Evolutionary conservation across 208 protist species (phyloP), one percentile per base, ranked within the genome.

Genomic region (Acanthamoeba culbertsoni): DNA sequence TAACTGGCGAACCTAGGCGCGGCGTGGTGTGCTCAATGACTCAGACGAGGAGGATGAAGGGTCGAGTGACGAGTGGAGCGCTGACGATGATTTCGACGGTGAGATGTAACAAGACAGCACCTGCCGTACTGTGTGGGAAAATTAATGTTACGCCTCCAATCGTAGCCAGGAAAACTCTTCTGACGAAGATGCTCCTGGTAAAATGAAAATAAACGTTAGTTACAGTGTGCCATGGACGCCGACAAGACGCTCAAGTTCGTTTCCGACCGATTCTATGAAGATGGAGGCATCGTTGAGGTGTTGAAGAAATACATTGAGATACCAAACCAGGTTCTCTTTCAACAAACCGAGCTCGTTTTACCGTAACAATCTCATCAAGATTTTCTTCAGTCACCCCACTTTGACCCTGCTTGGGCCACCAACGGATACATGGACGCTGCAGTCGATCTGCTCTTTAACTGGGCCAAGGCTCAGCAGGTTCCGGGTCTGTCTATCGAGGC

Each of bases 381-480:
- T 68, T 68, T 28, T 68, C 8, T 33, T 7, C 59, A 89, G 79
- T 65, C 51, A 18, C 79, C 79, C 8, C 31, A 89, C 14, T 89
- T 42, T 57, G 35, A 57, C 65, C 48, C 37, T 16, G 86, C 91
- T 12, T 95, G 94, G 94, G 92, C 57, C 7, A 95, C 91, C 33
- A 95, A 95, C 77, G 94, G 94, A 8, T 93, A 93, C 40, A 68
- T 79, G 45, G 94, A 95, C 40, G 1, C 93, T n/a, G 94, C 86
- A 0, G 92, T 94, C 33, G 23, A 91, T 23, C 88, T 95, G 28
- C 37, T 95, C 7, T 5, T 42, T 7, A 48, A 94, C n/a, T 95
- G 94, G 94, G 57, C 92, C 0, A 65, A 73, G 20, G 71, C 45
- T 5, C 94, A 95, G 88, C 51, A 94, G 43, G 40, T 95, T 3